A percentile compares a stretch with the other conserved stretches of the same genome.
phyloP scores from a whole-genome alignment of 768 basidiomycete species.

The Trametes meyenii region DNA sequence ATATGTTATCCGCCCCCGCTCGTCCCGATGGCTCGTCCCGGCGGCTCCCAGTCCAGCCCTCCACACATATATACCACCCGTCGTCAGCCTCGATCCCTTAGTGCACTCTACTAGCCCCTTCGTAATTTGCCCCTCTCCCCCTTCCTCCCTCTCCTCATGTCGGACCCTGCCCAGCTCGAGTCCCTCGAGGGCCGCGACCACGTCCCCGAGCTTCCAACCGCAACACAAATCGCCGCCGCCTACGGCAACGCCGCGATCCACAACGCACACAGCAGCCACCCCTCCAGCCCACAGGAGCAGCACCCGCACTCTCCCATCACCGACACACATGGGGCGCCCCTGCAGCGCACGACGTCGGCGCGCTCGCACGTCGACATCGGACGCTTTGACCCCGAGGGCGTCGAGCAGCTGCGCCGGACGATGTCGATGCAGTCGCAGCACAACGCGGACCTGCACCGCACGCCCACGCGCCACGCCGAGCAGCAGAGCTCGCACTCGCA shows the following conservation, averaged over 20 bases:
- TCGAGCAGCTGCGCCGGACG: conserved; percentile 42
- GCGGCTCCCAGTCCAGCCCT: not conserved
- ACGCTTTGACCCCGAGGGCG: conserved; percentile 58
- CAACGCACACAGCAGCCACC: conserved; percentile 2
- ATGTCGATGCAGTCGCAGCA: conserved; percentile 33
- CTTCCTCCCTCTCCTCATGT: conserved; percentile 5
- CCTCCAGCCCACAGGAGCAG: not conserved
- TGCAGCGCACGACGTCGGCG: not conserved
- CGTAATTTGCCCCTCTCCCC: conserved; percentile 2
- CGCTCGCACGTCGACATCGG: conserved; percentile 41
- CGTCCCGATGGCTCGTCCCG: not conserved
- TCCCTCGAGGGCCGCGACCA: conserved; percentile 17
- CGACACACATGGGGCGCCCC: not conserved
- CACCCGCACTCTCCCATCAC: not conserved
- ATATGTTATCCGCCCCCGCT: not conserved
- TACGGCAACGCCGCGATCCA: conserved; percentile 20
- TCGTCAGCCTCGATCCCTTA: not conserved
- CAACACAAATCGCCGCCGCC: conserved; percentile 18
- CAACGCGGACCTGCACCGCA: conserved; percentile 17
- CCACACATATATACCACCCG: not conserved
- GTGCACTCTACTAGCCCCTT: not conserved
- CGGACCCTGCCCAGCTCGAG: conserved; percentile 26
- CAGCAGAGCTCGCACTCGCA: conserved; percentile 2
- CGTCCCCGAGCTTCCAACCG: conserved; percentile 23
- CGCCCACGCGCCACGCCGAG: conserved; percentile 7